Evolutionary conservation across 148 eudicot genomes (phyloP).

Genomic region (Dianthus caryophyllus): DNA sequence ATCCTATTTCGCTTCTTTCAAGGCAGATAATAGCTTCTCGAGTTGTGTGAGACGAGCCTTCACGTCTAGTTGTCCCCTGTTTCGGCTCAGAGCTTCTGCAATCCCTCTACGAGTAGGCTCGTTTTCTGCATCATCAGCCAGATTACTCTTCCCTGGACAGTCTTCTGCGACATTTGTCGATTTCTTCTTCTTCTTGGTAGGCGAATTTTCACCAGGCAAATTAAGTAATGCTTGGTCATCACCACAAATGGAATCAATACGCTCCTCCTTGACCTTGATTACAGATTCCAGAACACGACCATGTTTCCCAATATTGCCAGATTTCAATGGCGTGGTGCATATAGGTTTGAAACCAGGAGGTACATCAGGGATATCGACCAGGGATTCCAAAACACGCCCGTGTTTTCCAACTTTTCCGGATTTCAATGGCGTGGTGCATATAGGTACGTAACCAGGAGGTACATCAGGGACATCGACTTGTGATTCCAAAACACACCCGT

Average conservation of each 20-base stretch:
- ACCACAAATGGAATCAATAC: background rate
- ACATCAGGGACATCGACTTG: slow-evolving; percentile 9
- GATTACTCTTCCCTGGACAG: slow-evolving; percentile 3
- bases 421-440: background rate
- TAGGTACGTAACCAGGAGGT: slow-evolving; percentile 10
- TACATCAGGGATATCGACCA: background rate
- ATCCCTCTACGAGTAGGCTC: background rate
- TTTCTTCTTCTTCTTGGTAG: background rate
- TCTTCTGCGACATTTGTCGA: background rate
- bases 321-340: background rate
- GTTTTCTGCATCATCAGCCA: background rate
- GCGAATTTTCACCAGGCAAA: background rate
- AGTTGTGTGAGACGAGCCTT: slow-evolving; percentile 13
- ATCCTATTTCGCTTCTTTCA: background rate
- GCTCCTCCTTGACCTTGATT: slow-evolving; percentile 14
- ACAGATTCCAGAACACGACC: background rate
- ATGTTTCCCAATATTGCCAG: background rate
- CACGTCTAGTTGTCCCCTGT: background rate
- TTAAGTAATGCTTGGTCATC: background rate
- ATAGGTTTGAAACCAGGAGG: slow-evolving; percentile 1
- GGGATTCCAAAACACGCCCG: background rate
- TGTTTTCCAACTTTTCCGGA: background rate
- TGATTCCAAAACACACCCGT: background rate
- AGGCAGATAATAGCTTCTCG: slow-evolving; percentile 13
- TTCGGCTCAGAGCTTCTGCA: background rate